Evolutionary conservation across 345 rosid genomes (phyloP).

Genomic region (Sisymbrium irio): DNA sequence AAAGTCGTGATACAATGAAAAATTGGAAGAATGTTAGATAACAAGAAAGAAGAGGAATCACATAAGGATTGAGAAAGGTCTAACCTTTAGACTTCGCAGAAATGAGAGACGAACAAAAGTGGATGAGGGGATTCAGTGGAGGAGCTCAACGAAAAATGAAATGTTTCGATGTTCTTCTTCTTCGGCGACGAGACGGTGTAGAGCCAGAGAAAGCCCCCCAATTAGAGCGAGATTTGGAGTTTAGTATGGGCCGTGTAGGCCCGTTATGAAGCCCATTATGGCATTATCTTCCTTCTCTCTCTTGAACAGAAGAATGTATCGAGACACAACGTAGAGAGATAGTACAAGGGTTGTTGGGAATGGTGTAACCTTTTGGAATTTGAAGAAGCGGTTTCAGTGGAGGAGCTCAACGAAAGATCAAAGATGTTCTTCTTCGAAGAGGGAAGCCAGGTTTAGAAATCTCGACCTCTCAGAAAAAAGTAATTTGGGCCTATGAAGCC

Average conservation of each 20-base stretch:
- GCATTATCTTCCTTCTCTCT: too few species aligned
- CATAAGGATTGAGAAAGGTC: conserved; percentile 8
- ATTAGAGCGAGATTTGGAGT: too few species aligned
- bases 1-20: not conserved
- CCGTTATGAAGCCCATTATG: not conserved
- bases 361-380: conserved; percentile 21
- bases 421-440: too few species aligned
- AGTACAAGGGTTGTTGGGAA: conserved; percentile 3
- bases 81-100: conserved; percentile 27
- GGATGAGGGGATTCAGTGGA: conserved; percentile 21
- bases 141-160: conserved; percentile 13
- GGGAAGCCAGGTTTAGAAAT: not conserved
- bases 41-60: not conserved
- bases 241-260: not conserved
- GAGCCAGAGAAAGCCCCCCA: conserved; percentile 11
- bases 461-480: too few species aligned
- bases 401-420: not conserved
- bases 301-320: not conserved
- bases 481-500: not conserved
- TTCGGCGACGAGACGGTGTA: not conserved
- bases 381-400: conserved; percentile 5
- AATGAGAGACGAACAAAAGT: not conserved
- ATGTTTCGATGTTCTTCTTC: conserved; percentile 14
- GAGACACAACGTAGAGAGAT: conserved; percentile 13
- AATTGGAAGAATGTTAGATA: not conserved